Evolutionary conservation across 179 eudicot genomes (phyloP).

Genomic region (Vitellaria paradoxa): DNA sequence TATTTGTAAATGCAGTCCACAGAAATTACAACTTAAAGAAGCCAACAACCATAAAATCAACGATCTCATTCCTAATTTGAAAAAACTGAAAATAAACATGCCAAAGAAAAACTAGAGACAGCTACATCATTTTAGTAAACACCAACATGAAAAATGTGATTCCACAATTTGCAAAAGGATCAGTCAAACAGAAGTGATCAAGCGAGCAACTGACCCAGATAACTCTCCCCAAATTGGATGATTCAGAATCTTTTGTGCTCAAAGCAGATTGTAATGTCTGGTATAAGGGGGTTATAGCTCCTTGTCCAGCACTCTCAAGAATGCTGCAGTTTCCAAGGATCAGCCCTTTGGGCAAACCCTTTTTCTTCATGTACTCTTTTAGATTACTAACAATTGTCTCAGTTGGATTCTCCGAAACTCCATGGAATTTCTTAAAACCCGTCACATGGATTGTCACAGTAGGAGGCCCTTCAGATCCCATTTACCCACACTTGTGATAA

Average conservation of each 20-base stretch:
- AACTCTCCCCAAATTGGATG: slow-evolving; percentile 43
- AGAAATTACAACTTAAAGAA: not conserved
- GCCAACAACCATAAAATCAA: not conserved
- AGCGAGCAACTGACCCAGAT: slow-evolving; percentile 70
- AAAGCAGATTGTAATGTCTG: slow-evolving; percentile 71
- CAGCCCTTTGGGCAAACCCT: slow-evolving; percentile 69
- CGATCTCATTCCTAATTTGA: not conserved
- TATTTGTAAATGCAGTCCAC: not conserved
- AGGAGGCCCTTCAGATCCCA: slow-evolving; percentile 97
- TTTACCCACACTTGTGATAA: slow-evolving; percentile 31
- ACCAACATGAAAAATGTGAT: not conserved
- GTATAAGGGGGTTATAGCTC: slow-evolving; percentile 77
- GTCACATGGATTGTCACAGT: slow-evolving; percentile 78
- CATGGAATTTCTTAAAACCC: slow-evolving; percentile 91
- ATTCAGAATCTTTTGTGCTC: slow-evolving; percentile 32
- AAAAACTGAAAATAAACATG: not conserved
- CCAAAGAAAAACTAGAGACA: not conserved
- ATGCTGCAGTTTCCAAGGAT: slow-evolving; percentile 79
- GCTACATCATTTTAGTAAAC: not conserved
- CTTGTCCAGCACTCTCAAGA: slow-evolving; percentile 95
- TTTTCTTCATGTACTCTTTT: slow-evolving; percentile 57
- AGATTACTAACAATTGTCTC: slow-evolving; percentile 72
- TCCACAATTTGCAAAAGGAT: not conserved
- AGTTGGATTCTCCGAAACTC: slow-evolving; percentile 96
- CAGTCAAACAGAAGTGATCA: not conserved